Conservation (phyloP, 306 rosid species). For the Lathyrus aphaca region DNA sequence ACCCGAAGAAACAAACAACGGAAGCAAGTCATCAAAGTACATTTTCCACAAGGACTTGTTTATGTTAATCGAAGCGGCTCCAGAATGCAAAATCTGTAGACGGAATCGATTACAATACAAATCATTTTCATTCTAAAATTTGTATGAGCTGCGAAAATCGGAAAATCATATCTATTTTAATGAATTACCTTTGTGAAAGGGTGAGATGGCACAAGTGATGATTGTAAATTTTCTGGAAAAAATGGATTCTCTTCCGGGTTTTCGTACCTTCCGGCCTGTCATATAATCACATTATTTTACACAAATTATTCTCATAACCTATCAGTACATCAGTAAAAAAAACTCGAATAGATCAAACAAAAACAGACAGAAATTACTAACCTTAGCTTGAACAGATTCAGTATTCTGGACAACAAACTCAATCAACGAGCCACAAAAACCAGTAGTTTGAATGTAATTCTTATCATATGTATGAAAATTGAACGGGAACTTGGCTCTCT, state of each 20-base stretch:
- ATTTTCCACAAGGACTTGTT: slow-evolving; percentile 72
- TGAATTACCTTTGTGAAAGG: slow-evolving; percentile 57
- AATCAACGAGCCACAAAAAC: slow-evolving; percentile 56
- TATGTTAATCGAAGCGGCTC: slow-evolving; percentile 67
- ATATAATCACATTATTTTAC: slow-evolving; percentile 22
- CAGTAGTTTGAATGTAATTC: slow-evolving; percentile 31
- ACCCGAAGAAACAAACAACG: slow-evolving; percentile 58
- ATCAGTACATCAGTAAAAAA: not conserved
- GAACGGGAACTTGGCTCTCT: slow-evolving; percentile 69
- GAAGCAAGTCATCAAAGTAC: slow-evolving; percentile 69
- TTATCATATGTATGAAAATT: slow-evolving; percentile 59
- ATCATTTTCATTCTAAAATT: not conserved
- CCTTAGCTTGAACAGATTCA: slow-evolving; percentile 75
- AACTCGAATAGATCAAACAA: not conserved
- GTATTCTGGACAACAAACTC: slow-evolving; percentile 58
- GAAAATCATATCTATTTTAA: not conserved
- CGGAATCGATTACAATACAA: slow-evolving; percentile 22
- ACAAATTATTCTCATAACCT: not conserved
- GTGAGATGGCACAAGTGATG: slow-evolving; percentile 59
- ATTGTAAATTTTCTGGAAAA: slow-evolving; percentile 59
- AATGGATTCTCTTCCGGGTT: slow-evolving; percentile 85
- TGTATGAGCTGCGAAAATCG: slow-evolving; percentile 11
- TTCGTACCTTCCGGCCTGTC: slow-evolving; percentile 81
- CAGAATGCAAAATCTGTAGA: slow-evolving; percentile 67
- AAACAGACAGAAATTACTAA: not conserved